Conservation (phyloP, 257 asterid genomes). For the Fraxinus excelsior region DNA sequence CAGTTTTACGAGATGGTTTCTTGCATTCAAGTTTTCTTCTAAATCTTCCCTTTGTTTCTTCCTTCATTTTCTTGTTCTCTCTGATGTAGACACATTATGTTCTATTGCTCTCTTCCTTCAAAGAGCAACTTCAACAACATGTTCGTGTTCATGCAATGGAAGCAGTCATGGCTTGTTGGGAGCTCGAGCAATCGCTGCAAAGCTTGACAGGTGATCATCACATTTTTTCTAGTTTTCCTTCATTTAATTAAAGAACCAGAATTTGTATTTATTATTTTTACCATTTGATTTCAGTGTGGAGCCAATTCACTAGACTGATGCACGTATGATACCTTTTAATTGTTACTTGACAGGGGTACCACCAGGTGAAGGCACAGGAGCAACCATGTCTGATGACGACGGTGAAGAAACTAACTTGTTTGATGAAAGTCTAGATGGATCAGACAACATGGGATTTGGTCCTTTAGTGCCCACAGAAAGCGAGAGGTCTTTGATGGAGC, state of each 20-base stretch:
- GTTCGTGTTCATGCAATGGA: conserved; percentile 99
- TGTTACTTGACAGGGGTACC: conserved; percentile 67
- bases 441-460: conserved; percentile 94
- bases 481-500: conserved; percentile 97
- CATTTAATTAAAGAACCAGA: not conserved
- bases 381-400: conserved; percentile 99
- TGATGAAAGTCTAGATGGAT: conserved; percentile 79
- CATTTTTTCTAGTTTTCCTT: not conserved
- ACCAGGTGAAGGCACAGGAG: conserved; percentile 97
- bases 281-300: not conserved
- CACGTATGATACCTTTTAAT: not conserved
- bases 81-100: conserved; percentile 83
- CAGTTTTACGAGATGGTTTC: not conserved
- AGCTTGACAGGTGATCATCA: conserved; percentile 77
- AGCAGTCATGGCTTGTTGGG: conserved; percentile 99
- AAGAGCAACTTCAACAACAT: conserved; percentile 98
- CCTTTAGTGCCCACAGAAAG: conserved; percentile 90
- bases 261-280: not conserved
- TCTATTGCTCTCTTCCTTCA: conserved; percentile 85
- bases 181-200: conserved; percentile 96
- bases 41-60: not conserved
- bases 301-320: not conserved
- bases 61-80: conserved; percentile 10
- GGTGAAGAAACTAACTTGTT: conserved; percentile 82
- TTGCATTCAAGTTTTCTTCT: not conserved